A percentile compares a stretch with the other conserved stretches of the same genome.
Conservation (phyloP, 1,139 yeast species). For the Blastobotrys illinoisensis region DNA sequence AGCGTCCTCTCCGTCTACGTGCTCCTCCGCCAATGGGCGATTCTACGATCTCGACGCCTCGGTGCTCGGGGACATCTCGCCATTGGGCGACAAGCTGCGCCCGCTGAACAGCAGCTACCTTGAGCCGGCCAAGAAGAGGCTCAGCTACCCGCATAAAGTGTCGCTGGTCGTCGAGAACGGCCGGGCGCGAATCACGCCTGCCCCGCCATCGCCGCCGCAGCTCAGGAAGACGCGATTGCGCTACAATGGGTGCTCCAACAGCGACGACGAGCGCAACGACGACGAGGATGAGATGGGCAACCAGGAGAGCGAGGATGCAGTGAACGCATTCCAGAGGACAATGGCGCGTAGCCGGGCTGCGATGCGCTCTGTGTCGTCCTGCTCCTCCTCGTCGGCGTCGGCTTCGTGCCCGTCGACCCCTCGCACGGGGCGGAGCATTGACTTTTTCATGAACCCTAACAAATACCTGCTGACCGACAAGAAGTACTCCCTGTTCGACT, state of each 20-base stretch:
- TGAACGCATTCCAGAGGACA: conserved; percentile 11
- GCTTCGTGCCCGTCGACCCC: not conserved
- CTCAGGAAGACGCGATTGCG: not conserved
- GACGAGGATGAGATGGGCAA: not conserved
- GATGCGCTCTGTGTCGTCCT: not conserved
- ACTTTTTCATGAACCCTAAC: not conserved
- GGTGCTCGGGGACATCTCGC: not conserved
- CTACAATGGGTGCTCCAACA: not conserved
- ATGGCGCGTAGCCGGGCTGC: not conserved
- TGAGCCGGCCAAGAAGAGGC: not conserved
- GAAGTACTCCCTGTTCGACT: not conserved
- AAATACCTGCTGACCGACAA: not conserved
- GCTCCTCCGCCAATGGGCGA: not conserved
- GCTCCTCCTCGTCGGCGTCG: not conserved
- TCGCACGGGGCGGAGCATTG: not conserved
- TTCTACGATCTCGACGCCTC: not conserved
- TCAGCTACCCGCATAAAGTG: not conserved
- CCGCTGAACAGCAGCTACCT: not conserved
- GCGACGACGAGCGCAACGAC: conserved; percentile 1
- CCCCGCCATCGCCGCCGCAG: not conserved
- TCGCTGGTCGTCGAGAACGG: conserved; percentile 9
- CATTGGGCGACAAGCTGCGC: not conserved
- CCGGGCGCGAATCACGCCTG: conserved; percentile 4
- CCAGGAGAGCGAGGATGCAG: conserved; percentile 7
- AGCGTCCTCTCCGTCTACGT: not conserved